These are phyloP conservation scores for Mycena sanguinolenta DNA, from an alignment of 768 basidiomycete genomes.

Conservation along the genomic window DNA sequence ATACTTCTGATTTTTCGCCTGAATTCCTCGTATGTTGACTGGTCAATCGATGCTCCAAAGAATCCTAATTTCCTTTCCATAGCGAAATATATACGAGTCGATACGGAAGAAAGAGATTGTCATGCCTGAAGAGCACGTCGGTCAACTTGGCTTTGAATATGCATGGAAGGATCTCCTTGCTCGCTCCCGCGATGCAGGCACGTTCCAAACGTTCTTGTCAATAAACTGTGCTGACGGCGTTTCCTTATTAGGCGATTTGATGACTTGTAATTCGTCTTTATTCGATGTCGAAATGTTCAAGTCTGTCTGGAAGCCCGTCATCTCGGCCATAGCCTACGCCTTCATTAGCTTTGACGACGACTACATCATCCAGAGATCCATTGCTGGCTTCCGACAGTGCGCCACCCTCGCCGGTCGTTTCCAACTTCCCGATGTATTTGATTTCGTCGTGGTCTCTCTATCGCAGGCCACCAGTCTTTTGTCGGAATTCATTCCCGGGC, in stretches of 20 bases:
- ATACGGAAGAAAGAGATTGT: conserved; percentile 95
- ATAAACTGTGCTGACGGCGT: conserved; percentile 18
- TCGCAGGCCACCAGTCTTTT: conserved; percentile 93
- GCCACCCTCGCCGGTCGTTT: conserved; percentile 93
- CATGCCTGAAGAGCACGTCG: conserved; percentile 97
- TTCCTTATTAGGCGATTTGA: conserved; percentile 64
- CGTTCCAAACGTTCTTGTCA: conserved; percentile 28
- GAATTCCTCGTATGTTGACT: conserved; percentile 80
- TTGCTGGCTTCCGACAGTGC: conserved; percentile 97
- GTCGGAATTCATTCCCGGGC: conserved; percentile 76
- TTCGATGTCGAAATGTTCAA: conserved; percentile 97
- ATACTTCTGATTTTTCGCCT: conserved; percentile 82
- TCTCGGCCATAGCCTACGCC: conserved; percentile 95
- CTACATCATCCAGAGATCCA: conserved; percentile 93
- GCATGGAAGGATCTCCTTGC: conserved; percentile 97
- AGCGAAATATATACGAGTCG: conserved; percentile 94
- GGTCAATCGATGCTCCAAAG: neutral
- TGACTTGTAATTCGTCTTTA: conserved; percentile 81
- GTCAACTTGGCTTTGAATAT: conserved; percentile 97
- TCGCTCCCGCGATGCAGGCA: conserved; percentile 85
- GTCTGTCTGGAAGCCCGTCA: conserved; percentile 91
- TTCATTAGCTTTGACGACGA: conserved; percentile 98
- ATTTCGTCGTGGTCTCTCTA: conserved; percentile 93
- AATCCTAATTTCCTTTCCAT: conserved; percentile 22
- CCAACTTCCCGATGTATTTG: conserved; percentile 93